Evolutionary conservation across 495 filamentous ascomycete species (phyloP).

Genomic region (Penicillium cinerascens): DNA sequence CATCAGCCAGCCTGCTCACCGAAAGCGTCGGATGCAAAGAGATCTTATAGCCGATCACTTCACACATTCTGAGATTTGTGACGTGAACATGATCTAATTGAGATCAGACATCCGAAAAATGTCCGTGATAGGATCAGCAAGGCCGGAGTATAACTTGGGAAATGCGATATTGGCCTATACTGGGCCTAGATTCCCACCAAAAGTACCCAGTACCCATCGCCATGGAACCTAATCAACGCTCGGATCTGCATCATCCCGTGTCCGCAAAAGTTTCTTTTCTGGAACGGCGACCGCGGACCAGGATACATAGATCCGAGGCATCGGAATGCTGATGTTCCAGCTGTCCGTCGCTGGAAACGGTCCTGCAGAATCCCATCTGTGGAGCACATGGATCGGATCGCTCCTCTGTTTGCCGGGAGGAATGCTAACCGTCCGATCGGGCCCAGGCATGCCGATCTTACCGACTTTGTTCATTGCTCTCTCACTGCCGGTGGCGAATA

Average conservation of each 20-base stretch:
- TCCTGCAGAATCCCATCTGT: conserved; percentile 2
- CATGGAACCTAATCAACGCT: background rate
- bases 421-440: conserved; percentile 24
- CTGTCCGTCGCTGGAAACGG: conserved; percentile 8
- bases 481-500: background rate
- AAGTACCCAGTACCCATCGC: background rate
- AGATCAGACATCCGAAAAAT: background rate
- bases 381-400: conserved; percentile 1
- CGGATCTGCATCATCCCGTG: conserved; percentile 3
- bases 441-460: conserved; percentile 5
- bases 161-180: background rate
- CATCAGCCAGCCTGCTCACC: background rate
- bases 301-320: conserved; percentile 2
- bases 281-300: background rate
- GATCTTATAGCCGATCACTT: no score
- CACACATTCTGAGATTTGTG: background rate
- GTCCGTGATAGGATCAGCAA: background rate
- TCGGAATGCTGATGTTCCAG: conserved; percentile 1
- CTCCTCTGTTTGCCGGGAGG: conserved; percentile 8
- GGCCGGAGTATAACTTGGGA: background rate
- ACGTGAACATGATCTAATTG: background rate
- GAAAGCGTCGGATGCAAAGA: background rate
- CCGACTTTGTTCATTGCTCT: background rate
- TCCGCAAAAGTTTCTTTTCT: background rate
- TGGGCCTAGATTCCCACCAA: no score